Conservation (phyloP, 2,329 filamentous ascomycete genomes). For the Amylocarpus encephaloides region DNA sequence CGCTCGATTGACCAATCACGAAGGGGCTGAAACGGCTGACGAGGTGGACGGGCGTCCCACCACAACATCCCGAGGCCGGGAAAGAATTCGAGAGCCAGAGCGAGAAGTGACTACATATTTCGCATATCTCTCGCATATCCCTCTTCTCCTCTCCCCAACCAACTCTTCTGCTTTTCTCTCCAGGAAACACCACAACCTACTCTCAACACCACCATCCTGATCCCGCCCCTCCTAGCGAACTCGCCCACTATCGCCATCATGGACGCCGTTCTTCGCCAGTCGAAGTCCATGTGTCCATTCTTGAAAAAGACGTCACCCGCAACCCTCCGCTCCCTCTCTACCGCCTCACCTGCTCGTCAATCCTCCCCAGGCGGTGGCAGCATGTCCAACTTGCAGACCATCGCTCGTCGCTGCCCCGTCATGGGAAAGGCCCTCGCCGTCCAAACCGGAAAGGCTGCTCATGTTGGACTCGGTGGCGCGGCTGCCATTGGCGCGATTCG, state of each 20-base stretch:
- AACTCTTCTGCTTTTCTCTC: neutral
- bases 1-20: neutral
- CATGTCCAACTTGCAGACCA: constrained; percentile 94
- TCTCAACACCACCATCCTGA: neutral
- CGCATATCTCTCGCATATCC: neutral
- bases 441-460: constrained; percentile 57
- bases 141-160: neutral
- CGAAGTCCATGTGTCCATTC: constrained; percentile 95
- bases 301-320: constrained; percentile 89
- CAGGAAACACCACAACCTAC: neutral
- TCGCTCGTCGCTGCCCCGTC: constrained; percentile 91
- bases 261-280: constrained; percentile 93
- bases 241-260: constrained; percentile 43
- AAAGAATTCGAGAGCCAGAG: neutral
- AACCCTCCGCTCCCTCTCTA: constrained; percentile 83
- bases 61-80: neutral
- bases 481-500: constrained; percentile 45
- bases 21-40: neutral
- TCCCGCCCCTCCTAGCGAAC: neutral
- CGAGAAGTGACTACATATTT: neutral
- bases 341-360: constrained; percentile 50
- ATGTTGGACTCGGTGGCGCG: constrained; percentile 35
- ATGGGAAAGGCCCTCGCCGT: constrained; percentile 97
- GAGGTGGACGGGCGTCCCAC: neutral
- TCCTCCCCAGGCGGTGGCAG: constrained; percentile 75